Base-by-base conservation (phyloP, 441 rosid species). In the Omphalea diandra region DNA sequence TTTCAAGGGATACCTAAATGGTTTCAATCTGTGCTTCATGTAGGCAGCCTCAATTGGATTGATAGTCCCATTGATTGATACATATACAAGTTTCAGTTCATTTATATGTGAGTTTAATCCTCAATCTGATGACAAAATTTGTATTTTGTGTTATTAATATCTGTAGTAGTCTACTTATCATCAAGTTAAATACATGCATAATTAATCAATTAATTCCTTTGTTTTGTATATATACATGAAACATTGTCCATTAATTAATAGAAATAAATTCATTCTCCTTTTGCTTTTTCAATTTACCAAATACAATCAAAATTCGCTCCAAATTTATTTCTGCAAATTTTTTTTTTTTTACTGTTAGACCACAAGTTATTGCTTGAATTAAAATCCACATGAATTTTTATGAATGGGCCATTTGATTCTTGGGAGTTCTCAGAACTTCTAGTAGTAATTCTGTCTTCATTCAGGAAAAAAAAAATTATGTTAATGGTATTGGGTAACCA, bases 1-100 rank as follows among this genome's bases (percentile, higher is more conserved):
- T 79, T 87, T 24, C 72, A 83, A 73, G 90, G 92, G 14, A 66
- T 80, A 57, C 98, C 97, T n/a, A 83, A 77, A 33, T 90, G 92
- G 92, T 94, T 91, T 75, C 91, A 88, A 33, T 62, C 95, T 10
- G 69, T 84, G 63, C 86, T 84, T 76, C 94, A 88, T 80, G 74
- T 70, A 24, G 95, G 92, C 63, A 86, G 87, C 78, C 79, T 91
- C 68, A 83, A 80, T 73, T 86, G 96, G 96, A 76, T 88, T 60
- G 72, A 83, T 59, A 77, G 78, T 59, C 82, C 81, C 18, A 29
- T 55, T 66, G 75, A 74, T 52, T 52, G 29, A 52, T 24, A 52
- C 56, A 40, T 40, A 10, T 75, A 40, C 54, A 32, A 11, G 50
- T 49, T 20, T 11, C 2, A 8, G 44, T 8, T 41, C 12, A 3